Conservation (phyloP, 2,329 filamentous ascomycete species). For the Neocucurbitaria cava region DNA sequence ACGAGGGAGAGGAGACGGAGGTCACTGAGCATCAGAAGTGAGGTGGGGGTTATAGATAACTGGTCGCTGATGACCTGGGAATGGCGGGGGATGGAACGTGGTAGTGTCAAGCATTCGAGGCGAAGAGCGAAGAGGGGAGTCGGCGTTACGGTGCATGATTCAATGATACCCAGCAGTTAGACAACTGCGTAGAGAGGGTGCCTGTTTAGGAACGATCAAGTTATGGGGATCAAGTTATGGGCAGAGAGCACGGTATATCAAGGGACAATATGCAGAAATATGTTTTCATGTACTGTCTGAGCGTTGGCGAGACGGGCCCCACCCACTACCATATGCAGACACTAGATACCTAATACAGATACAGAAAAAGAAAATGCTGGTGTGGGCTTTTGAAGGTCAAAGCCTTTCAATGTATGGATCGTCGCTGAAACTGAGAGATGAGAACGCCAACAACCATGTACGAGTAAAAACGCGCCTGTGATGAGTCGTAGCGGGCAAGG, state of each 20-base stretch:
- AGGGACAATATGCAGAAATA: slow-evolving; percentile 14
- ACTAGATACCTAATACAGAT: slow-evolving; percentile 47
- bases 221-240: background rate
- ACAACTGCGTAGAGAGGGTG: background rate
- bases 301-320: slow-evolving; percentile 13
- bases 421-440: slow-evolving; percentile 22
- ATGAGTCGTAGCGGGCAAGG: slow-evolving; percentile 6
- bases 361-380: slow-evolving; percentile 36
- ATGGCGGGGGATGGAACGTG: background rate
- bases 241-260: background rate
- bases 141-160: slow-evolving; percentile 6
- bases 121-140: no score
- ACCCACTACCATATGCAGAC: slow-evolving; percentile 15
- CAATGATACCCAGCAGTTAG: slow-evolving; percentile 16
- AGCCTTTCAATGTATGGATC: slow-evolving; percentile 22
- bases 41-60: background rate
- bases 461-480: slow-evolving; percentile 22
- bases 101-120: background rate
- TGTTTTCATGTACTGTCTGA: slow-evolving; percentile 24
- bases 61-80: background rate
- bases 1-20: slow-evolving; percentile 26
- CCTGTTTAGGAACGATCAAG: background rate
- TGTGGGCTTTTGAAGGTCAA: slow-evolving; percentile 24
- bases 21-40: slow-evolving; percentile 28
- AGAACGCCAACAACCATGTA: slow-evolving; percentile 36